Percentiles rank a stretch among this genome's conserved stretches.
These are phyloP conservation scores for Cutaneotrichosporon spelunceum DNA, from an alignment of 1,284 basidiomycete genomes.

Conservation along the genomic window DNA sequence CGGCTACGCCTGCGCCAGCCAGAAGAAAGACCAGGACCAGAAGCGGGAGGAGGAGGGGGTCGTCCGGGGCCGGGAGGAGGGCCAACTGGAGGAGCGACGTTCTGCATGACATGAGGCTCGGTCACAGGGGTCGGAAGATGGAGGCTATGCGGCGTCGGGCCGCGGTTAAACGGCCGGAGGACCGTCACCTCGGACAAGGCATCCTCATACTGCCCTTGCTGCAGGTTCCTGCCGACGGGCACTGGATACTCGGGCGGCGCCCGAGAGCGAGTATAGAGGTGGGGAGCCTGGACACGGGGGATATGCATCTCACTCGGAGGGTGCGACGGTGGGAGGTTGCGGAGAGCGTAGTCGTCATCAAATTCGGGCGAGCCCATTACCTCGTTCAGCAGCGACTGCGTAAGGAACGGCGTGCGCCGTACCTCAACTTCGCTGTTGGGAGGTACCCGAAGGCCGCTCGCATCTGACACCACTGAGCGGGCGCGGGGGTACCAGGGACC, in stretches of 20 bases:
- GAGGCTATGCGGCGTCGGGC: conserved; percentile 25
- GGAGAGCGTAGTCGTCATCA: conserved; percentile 42
- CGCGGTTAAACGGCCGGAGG: neutral
- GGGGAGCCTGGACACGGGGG: neutral
- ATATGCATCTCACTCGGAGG: conserved; percentile 30
- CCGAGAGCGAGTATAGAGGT: neutral
- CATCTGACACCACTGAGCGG: conserved; percentile 37
- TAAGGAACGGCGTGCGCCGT: conserved; percentile 14
- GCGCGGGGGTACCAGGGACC: conserved; percentile 36
- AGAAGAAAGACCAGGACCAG: neutral
- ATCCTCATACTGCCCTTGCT: neutral
- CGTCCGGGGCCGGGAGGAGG: neutral
- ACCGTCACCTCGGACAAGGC: neutral
- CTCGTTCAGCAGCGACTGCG: conserved; percentile 37
- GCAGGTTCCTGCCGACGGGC: neutral
- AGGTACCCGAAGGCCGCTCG: conserved; percentile 32
- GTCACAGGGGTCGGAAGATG: conserved; percentile 48
- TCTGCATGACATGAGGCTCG: too few species aligned
- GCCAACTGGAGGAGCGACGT: too few species aligned
- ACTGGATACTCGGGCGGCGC: neutral
- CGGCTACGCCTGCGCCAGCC: neutral
- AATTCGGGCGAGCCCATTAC: conserved; percentile 33
- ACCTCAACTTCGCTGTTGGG: conserved; percentile 29
- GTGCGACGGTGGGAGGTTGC: conserved; percentile 39
- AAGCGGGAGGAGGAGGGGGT: neutral